Conservation (phyloP, 345 rosid species). For the Eucalyptus camaldulensis region DNA sequence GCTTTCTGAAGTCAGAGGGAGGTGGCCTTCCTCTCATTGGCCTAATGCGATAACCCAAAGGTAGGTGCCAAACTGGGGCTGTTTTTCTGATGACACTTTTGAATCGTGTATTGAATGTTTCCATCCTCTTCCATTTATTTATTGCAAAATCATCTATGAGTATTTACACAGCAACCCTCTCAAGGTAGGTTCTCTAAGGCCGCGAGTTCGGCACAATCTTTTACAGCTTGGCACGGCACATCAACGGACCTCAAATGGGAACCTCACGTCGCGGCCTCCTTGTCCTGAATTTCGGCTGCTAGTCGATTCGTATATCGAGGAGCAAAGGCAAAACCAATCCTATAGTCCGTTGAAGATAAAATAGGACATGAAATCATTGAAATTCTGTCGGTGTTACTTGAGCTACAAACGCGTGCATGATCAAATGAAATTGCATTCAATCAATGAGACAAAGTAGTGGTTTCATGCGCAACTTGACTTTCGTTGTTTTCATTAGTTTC, state of each 20-base stretch:
- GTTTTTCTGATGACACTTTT: not conserved
- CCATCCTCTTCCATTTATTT: not conserved
- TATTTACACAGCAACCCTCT: not conserved
- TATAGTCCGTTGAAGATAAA: not conserved
- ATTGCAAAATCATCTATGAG: not conserved
- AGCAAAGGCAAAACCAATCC: not conserved
- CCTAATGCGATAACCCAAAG: not conserved
- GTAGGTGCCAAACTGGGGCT: not conserved
- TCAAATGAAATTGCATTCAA: not conserved
- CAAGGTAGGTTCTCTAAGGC: not conserved
- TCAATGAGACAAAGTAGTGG: not conserved
- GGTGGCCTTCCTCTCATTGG: not conserved
- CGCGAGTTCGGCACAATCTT: not conserved
- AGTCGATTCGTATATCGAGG: not conserved
- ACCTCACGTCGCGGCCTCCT: not conserved
- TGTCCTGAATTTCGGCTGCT: accelerated
- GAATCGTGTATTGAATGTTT: not conserved
- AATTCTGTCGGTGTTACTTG: not conserved
- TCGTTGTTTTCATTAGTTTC: not conserved
- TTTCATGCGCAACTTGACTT: not conserved
- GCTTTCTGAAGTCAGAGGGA: not conserved
- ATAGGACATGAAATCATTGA: not conserved
- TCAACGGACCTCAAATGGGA: not conserved
- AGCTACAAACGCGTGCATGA: not conserved
- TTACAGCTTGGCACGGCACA: not conserved